Base-by-base conservation (phyloP, 371 early-diverging fungal species). In the Mycotypha africana region DNA sequence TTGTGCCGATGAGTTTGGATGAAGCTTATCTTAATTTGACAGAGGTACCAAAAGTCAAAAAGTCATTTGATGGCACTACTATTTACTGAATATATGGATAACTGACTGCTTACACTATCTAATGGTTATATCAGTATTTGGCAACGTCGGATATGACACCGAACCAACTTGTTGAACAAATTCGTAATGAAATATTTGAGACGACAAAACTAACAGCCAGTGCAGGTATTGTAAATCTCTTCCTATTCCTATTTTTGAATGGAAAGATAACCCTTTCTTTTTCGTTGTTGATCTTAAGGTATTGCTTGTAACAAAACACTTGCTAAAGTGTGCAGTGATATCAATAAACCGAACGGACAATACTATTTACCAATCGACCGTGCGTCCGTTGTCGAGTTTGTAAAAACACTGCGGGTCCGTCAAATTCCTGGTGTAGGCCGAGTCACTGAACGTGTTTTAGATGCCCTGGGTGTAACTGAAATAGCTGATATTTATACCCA, bases 291-390 rank as follows among this genome's bases (percentile, higher is more conserved):
- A 8, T 28, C 5, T 28, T 11, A 28, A 65, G 65, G 84, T 12
- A 78, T 85, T 39, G 85, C 70, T 24, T 64, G 77, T n/a, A 82
- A 82, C 49, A 67, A 58, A 60, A 61, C 71, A 56, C 57, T 84
- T 6, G 69, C 80, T 6, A 80, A 82, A 51, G 47, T 76, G 7
- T 79, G 82, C 33, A 74, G 79, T 30, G 82, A 84, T 41, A 49
- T 77, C 0, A 76, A 84, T 32, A 86, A 86, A 41, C 86, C 86
- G 3, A 84, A 86, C 55, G 86, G 86, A 1, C 85, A 74, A 45
- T 65, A 58, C 31, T 49, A 58, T 36, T 21, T 74, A 15, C 57
- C 67, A 4, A 74, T 62, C 8, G 51, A 64, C 12, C 41, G 51
- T 35, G 45, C 55, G 15, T 51, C 53, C 12, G 43, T 74, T 12